Percentiles rank a stretch among this genome's conserved stretches.
phyloP scores from a whole-genome alignment of 345 rosid genomes.

The Triadica sebifera region DNA sequence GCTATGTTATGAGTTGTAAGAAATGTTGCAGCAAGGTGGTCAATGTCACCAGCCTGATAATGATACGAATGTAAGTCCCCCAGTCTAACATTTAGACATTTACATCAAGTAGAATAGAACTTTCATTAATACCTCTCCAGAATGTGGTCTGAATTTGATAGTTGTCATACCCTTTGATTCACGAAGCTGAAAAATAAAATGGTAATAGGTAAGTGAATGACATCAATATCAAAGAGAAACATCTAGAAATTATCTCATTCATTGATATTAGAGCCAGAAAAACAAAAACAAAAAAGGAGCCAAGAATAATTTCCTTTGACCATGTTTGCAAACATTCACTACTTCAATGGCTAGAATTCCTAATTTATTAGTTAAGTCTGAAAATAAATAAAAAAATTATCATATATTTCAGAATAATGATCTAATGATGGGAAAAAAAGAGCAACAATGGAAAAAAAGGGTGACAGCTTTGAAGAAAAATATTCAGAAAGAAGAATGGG shows the following conservation, averaged over 20 bases:
- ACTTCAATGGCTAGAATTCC: background rate
- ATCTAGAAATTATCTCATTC: background rate
- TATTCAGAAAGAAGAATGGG: background rate
- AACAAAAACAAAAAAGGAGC: background rate
- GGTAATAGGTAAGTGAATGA: slow-evolving; percentile 18
- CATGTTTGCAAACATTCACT: background rate
- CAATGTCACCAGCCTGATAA: slow-evolving; percentile 95
- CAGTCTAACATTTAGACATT: background rate
- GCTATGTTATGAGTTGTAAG: slow-evolving; percentile 93
- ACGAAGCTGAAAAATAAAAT: slow-evolving; percentile 66
- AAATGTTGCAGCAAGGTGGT: slow-evolving; percentile 99
- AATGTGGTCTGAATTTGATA: slow-evolving; percentile 90
- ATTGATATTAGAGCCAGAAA: background rate
- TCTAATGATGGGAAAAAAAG: background rate
- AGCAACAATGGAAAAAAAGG: background rate
- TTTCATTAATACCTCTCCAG: slow-evolving; percentile 73
- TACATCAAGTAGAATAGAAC: background rate
- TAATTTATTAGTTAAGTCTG: background rate
- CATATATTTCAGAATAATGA: background rate
- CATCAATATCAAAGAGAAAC: slow-evolving; percentile 2
- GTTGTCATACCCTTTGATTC: slow-evolving; percentile 99
- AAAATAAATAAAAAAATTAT: background rate
- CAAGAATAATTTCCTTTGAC: too few species aligned
- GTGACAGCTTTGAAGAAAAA: background rate
- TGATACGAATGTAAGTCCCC: slow-evolving; percentile 13